Evolutionary conservation across 495 filamentous ascomycete genomes (phyloP), one percentile per base, ranked within the genome.

Genomic region (Lasiosphaeria hispida): DNA sequence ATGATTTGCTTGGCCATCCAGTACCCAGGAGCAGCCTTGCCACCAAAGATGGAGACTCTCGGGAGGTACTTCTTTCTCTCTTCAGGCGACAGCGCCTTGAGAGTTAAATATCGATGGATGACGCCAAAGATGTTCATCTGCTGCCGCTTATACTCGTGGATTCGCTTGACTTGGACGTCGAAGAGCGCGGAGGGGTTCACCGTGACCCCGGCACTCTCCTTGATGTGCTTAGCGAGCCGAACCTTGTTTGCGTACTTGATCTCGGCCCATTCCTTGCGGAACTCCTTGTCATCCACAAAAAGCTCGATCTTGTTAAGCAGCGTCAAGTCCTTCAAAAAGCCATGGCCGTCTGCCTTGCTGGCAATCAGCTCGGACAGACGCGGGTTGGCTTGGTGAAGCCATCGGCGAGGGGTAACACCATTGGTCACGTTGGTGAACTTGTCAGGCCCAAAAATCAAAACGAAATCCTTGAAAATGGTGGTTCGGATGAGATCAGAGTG

Each of bases 1-100:
- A 98, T 98, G 60, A 98, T 89, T 7, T 93, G 93, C 83, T 98
- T 98, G 15, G 94, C 94, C 94, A 98, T 98, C 95, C 95, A 98
- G 77, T 98, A 98, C 3, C 94, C 94, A 2, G 94, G 94, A 0
- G 94, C 94, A 15, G 94, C 94, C 74, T 98, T 98, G 56, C 94
- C 94, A 61, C 95, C 94, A 69, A 98, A 96, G 74, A 98, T 95
- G 34, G 90, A 95, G 13, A 97, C 94, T 42, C 93, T 86, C n/a
- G 93, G 91, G 11, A 86, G 83, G 57, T 90, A 80, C 71, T 96
- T 94, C 80, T 96, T 92, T 57, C 86, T 84, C 68, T 96, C 87
- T 67, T 91, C 90, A 1, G 91, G 75, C 19, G 81, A 84, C 87
- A 96, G 86, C 7, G 78, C 74, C 72, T 98, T 98, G 67, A 98